Evolutionary conservation across 306 rosid genomes (phyloP).

Genomic region (Albizia julibrissin): DNA sequence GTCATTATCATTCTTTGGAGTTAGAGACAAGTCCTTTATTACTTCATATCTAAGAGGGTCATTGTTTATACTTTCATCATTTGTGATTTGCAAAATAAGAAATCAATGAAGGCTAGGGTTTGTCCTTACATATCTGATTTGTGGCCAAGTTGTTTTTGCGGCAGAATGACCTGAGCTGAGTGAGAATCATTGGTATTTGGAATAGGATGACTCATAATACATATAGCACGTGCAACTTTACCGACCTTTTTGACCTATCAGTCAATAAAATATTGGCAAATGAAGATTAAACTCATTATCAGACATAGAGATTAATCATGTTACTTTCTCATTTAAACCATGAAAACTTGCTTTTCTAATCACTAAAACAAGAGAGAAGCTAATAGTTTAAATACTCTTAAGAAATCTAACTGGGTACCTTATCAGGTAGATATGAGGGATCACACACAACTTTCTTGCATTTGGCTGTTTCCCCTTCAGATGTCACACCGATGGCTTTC

Average conservation of each 20-base stretch:
- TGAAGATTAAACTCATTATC: background rate
- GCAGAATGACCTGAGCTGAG: conserved; percentile 91
- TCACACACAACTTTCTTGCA: conserved; percentile 77
- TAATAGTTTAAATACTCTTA: background rate
- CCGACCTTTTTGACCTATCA: conserved; percentile 67
- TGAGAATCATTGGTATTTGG: conserved; percentile 78
- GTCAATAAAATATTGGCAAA: conserved; percentile 23
- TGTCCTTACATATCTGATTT: conserved; percentile 75
- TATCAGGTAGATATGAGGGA: conserved; percentile 67
- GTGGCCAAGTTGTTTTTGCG: conserved; percentile 82
- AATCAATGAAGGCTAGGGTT: conserved; percentile 6
- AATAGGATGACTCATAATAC: conserved; percentile 91
- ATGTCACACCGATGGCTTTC: conserved; percentile 51
- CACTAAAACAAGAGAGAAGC: background rate
- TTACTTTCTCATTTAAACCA: background rate
- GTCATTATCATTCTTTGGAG: background rate
- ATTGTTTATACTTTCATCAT: conserved; percentile 7
- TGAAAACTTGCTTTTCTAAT: background rate
- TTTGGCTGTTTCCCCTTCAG: conserved; percentile 36
- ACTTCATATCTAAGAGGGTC: background rate
- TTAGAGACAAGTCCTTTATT: background rate
- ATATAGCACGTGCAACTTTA: conserved; percentile 80
- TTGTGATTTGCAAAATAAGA: background rate
- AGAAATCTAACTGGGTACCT: background rate
- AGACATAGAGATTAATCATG: background rate